Percentiles rank a stretch among this genome's conserved stretches.
Conservation (phyloP, 768 basidiomycete genomes). For the Pleurotus tuber-regium region DNA sequence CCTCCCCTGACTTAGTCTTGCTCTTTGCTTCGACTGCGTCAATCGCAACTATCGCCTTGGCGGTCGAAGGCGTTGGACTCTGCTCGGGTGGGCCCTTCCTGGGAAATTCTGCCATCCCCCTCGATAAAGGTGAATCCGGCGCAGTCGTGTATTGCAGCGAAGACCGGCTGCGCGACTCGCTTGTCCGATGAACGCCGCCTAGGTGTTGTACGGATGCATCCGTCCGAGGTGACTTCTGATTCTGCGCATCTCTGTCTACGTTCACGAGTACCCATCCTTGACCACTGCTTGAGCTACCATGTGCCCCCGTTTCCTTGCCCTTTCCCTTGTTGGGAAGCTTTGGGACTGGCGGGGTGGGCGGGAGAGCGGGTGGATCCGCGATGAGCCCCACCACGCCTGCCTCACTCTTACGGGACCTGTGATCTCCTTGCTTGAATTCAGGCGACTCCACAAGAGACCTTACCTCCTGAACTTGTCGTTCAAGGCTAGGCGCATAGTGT, state of each 20-base stretch:
- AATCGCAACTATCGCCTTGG: slow-evolving; percentile 61
- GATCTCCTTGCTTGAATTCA: slow-evolving; percentile 43
- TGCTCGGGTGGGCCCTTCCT: slow-evolving; percentile 4
- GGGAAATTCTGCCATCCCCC: slow-evolving; percentile 1
- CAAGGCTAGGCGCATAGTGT: background rate
- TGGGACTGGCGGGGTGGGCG: slow-evolving; percentile 18
- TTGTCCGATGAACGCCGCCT: slow-evolving; percentile 19
- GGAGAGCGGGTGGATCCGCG: slow-evolving; percentile 27
- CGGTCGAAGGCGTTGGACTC: slow-evolving; percentile 40
- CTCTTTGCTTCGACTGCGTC: slow-evolving; percentile 54
- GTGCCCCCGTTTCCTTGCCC: slow-evolving; percentile 27
- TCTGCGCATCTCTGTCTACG: slow-evolving; percentile 39
- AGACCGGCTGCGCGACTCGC: slow-evolving; percentile 23
- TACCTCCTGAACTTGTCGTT: slow-evolving; percentile 42
- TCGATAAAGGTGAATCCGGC: slow-evolving; percentile 16
- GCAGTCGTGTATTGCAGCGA: slow-evolving; percentile 9
- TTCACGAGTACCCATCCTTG: slow-evolving; percentile 70
- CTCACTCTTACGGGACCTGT: slow-evolving; percentile 57
- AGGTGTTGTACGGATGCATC: background rate
- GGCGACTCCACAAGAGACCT: slow-evolving; percentile 51
- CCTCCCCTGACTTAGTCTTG: slow-evolving; percentile 27
- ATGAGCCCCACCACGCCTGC: slow-evolving; percentile 56
- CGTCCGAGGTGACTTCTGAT: background rate
- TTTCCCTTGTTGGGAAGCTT: slow-evolving; percentile 16
- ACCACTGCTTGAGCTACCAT: slow-evolving; percentile 29